Conservation (phyloP, 257 asterid species). For the Parsonsia alboflavescens region DNA sequence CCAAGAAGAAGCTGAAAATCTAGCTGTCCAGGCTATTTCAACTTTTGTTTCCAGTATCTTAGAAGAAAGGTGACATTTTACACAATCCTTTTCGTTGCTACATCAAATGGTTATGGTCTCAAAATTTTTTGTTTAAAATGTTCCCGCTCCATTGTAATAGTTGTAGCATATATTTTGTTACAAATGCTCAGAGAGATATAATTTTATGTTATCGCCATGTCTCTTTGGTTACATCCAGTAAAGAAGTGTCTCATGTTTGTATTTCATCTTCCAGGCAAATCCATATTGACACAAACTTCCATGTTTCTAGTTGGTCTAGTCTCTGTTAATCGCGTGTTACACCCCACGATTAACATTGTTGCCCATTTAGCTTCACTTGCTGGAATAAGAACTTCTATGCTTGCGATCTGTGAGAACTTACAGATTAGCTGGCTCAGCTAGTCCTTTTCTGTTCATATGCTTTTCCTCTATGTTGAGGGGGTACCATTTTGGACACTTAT, state of each 20-base stretch:
- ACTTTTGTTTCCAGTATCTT: constrained; percentile 38
- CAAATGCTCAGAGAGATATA: too few species aligned
- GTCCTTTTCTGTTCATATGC: neutral
- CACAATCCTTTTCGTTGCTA: neutral
- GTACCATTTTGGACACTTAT: too few species aligned
- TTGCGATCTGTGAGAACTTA: neutral
- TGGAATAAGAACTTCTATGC: neutral
- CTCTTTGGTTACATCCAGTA: too few species aligned
- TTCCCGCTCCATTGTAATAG: neutral
- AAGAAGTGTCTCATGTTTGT: too few species aligned
- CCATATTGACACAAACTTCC: too few species aligned
- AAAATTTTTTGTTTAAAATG: neutral
- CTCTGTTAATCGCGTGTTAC: too few species aligned
- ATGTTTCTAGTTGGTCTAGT: too few species aligned
- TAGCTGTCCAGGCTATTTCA: constrained; percentile 49
- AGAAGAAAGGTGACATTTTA: constrained; percentile 4
- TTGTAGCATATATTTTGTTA: neutral
- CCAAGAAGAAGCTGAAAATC: constrained; percentile 61
- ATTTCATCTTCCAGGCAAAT: too few species aligned
- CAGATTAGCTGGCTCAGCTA: neutral
- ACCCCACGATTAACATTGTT: too few species aligned
- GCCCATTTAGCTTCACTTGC: neutral
- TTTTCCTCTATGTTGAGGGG: neutral
- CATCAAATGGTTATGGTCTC: neutral
- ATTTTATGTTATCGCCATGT: too few species aligned